A percentile compares a stretch with the other conserved stretches of the same genome.
Evolutionary conservation across 306 rosid genomes (phyloP).

Genomic region (Fragaria vesca): DNA sequence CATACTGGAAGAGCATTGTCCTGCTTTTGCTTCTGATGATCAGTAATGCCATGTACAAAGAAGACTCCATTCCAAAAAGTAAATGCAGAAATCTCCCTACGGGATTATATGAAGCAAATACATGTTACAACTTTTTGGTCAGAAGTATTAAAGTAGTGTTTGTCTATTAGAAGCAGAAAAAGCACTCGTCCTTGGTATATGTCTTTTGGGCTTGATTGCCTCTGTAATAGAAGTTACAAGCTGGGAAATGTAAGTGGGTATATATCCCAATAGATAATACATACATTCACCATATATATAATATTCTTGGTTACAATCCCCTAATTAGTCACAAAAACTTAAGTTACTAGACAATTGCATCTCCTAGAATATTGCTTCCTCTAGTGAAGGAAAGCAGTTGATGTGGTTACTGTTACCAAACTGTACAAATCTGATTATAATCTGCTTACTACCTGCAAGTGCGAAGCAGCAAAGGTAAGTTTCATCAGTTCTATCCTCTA

Average conservation of each 20-base stretch:
- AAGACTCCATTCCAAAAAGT: conserved; percentile 12
- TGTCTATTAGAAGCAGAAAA: background rate
- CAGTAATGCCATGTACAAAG: conserved; percentile 18
- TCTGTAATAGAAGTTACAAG: conserved; percentile 22
- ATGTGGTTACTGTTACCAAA: conserved; percentile 3
- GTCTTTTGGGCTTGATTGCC: conserved; percentile 12
- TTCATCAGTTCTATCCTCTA: background rate
- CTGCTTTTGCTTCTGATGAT: conserved; percentile 25
- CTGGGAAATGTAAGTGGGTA: conserved; percentile 21
- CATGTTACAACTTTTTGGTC: conserved; percentile 1
- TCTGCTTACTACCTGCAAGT: conserved; percentile 26
- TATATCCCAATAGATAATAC: conserved; percentile 7
- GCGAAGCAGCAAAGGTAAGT: background rate
- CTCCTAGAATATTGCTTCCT: background rate
- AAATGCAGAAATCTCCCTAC: conserved; percentile 14
- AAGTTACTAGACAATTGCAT: conserved; percentile 12
- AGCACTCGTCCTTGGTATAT: background rate
- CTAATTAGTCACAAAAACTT: background rate
- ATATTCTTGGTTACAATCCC: conserved; percentile 13
- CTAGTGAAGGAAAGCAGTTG: background rate
- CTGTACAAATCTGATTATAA: conserved; percentile 24
- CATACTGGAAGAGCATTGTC: conserved; percentile 29
- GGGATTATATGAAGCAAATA: conserved; percentile 22
- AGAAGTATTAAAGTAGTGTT: background rate
- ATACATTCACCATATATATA: conserved; percentile 16